Evolutionary conservation across 768 basidiomycete genomes (phyloP).

Genomic region (Cytidiella melzeri): DNA sequence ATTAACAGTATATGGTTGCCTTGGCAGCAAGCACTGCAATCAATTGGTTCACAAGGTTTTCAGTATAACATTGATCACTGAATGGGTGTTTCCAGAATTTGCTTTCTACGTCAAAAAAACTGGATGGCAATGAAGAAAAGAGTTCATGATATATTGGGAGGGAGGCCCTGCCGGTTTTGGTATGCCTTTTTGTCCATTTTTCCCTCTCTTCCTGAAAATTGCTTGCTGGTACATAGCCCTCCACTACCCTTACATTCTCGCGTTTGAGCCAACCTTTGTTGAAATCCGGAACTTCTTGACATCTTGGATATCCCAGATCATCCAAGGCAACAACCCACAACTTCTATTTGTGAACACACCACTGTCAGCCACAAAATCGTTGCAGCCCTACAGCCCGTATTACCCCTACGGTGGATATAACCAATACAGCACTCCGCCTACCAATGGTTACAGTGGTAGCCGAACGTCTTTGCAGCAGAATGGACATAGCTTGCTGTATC

Average conservation of each 20-base stretch:
- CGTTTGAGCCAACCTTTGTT: conserved; percentile 94
- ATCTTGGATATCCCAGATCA: conserved; percentile 88
- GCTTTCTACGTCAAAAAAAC: conserved; percentile 99
- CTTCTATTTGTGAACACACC: conserved; percentile 92
- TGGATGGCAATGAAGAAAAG: conserved; percentile 82
- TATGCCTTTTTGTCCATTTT: conserved; percentile 34
- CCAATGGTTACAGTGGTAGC: conserved; percentile 26
- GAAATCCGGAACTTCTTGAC: conserved; percentile 96
- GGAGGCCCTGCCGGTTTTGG: conserved; percentile 92
- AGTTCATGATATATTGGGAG: conserved; percentile 98
- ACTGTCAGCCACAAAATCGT: conserved; percentile 68
- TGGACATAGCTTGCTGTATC: conserved; percentile 35
- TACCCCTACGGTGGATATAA: conserved; percentile 13
- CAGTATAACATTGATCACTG: too few species aligned
- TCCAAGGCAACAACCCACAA: conserved; percentile 86
- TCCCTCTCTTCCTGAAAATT: background rate
- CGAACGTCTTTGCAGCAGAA: conserved; percentile 20
- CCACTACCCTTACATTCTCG: conserved; percentile 93
- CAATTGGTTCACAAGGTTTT: too few species aligned
- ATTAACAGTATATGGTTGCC: too few species aligned
- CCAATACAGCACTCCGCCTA: conserved; percentile 17
- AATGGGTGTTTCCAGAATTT: conserved; percentile 73
- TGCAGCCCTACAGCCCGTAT: conserved; percentile 33
- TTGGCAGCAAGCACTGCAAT: too few species aligned
- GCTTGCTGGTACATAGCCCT: conserved; percentile 50